Base-by-base conservation (phyloP, 352 stramenopile species). In the Globisporangium carolinianum region DNA sequence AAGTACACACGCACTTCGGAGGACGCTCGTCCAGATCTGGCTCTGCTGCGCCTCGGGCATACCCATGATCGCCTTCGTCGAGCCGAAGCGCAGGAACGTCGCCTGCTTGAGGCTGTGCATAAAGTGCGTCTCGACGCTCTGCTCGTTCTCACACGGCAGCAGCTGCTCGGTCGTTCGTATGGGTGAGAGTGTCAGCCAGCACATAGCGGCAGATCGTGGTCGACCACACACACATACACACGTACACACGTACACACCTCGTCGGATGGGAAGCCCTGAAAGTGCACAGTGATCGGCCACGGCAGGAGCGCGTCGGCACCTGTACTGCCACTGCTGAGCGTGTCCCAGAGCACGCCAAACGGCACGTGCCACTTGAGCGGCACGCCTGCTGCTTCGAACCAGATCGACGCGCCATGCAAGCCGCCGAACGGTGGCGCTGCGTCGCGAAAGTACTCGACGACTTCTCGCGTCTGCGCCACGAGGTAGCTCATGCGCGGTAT, bases 31-130 rank as follows among this genome's bases (percentile, higher is more conserved):
- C 82, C 82, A 94, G 55, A 94, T 91, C 62, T 88, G 79, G 6
- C 65, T 84, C 57, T 94, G 84, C 66, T 92, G 81, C 11, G 80
- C 79, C 54, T 91, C 79, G 4, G 84, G 80, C 60, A 94, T 65
- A 42, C 61, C 68, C 84, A 94, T 94, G 55, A 94, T 84, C 43
- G 71, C 70, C 59, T 92, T 91, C 37, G 82, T 94, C 12, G 79
- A 87, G 43, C 84, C 82, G 53, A 72, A 78, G 41, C 83, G 68
- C 47, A 92, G 58, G 56, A 89, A 94, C 49, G 72, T 83, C 32
- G 79, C 72, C 62, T 93, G 83, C 62, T 94, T 94, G 42, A 90
- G 71, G 55, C 76, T 87, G 70, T 94, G 81, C 81, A 94, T 94
- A 48, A 91, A 94, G 67, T 91, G 76, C 15, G 68, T 79, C 67